phyloP scores from a whole-genome alignment of 768 basidiomycete species.

The Amanita thiersii region DNA sequence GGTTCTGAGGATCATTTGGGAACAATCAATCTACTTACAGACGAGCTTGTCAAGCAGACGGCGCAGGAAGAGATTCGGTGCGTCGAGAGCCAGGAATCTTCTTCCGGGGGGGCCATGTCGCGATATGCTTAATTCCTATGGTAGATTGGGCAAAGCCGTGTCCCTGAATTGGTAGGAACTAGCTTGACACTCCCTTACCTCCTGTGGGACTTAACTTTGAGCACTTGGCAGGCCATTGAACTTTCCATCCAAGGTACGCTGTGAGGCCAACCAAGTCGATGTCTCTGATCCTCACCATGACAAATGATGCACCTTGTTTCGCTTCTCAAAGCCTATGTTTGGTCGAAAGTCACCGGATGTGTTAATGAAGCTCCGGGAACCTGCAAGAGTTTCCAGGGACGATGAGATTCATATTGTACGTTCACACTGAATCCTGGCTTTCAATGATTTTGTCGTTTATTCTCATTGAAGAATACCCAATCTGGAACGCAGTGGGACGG shows the following conservation, averaged over 20 bases:
- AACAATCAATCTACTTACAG: slow-evolving; percentile 58
- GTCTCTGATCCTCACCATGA: not conserved
- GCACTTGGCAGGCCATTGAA: slow-evolving; percentile 48
- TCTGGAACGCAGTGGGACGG: slow-evolving; percentile 70
- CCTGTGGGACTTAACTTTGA: not conserved
- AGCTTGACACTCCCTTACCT: not conserved
- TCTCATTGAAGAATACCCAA: slow-evolving; percentile 55
- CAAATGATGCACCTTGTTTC: not conserved
- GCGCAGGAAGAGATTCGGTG: slow-evolving; percentile 49
- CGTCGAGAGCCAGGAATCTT: slow-evolving; percentile 5
- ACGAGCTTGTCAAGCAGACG: slow-evolving; percentile 50
- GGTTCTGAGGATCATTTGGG: slow-evolving; percentile 59
- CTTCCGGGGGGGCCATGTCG: not conserved
- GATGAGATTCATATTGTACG: slow-evolving; percentile 53
- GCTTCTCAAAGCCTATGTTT: slow-evolving; percentile 44
- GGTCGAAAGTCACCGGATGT: slow-evolving; percentile 45
- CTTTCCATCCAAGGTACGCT: slow-evolving; percentile 50
- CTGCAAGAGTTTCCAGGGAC: slow-evolving; percentile 23
- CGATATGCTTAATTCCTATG: not conserved
- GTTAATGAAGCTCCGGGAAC: slow-evolving; percentile 25
- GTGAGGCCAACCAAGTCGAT: not conserved
- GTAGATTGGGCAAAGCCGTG: slow-evolving; percentile 44
- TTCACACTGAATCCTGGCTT: slow-evolving; percentile 36
- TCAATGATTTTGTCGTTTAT: slow-evolving; percentile 20
- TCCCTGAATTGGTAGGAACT: slow-evolving; percentile 53